Evolutionary conservation across 2,329 filamentous ascomycete genomes (phyloP).

Genomic region (Talaromyces sp.): DNA sequence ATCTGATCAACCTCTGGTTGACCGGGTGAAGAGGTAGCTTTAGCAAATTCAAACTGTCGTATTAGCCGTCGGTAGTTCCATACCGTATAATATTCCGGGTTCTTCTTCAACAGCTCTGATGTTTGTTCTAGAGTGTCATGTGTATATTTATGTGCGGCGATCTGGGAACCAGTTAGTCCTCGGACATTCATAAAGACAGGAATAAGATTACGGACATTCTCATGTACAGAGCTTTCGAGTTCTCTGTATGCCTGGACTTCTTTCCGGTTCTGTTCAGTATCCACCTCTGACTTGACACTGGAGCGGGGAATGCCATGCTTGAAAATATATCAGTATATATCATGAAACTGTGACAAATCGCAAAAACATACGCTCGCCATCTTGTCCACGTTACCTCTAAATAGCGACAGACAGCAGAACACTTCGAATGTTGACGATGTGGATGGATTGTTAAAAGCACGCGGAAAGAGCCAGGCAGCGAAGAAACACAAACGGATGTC

Average conservation of each 20-base stretch:
- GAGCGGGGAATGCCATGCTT: conserved; percentile 83
- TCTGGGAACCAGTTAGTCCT: conserved; percentile 28
- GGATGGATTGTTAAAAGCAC: neutral
- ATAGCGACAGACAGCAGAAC: neutral
- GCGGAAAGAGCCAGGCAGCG: conserved; percentile 6
- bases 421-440: neutral
- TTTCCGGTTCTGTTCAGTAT: conserved; percentile 66
- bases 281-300: conserved; percentile 64
- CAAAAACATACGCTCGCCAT: conserved; percentile 22
- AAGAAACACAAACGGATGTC: conserved; percentile 5
- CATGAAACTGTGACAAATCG: neutral
- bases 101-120: conserved; percentile 43
- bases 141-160: conserved; percentile 39
- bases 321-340: conserved; percentile 24
- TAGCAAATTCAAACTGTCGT: conserved; percentile 58
- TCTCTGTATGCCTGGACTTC: conserved; percentile 73
- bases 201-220: conserved; percentile 51
- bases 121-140: conserved; percentile 43
- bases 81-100: conserved; percentile 49
- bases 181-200: neutral
- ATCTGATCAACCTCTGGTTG: conserved; percentile 46
- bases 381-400: neutral
- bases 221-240: conserved; percentile 65
- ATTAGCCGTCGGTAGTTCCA: conserved; percentile 63
- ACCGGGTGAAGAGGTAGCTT: conserved; percentile 23